A percentile compares a stretch with the other conserved stretches of the same genome.
These are phyloP conservation scores for Leavenworthia alabamica DNA, from an alignment of 345 rosid genomes.

Conservation along the genomic window DNA sequence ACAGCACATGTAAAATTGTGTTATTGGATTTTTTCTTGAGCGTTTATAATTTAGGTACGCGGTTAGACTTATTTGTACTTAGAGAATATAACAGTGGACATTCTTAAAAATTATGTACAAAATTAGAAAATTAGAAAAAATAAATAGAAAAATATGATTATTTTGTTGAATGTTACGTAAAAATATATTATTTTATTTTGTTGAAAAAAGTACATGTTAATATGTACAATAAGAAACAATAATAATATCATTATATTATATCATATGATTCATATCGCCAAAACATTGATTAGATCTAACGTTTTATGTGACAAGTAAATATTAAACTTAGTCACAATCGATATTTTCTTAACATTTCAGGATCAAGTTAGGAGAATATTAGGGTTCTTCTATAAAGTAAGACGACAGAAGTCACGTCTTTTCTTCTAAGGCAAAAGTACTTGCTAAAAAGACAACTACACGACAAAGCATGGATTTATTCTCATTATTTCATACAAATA, in stretches of 20 bases:
- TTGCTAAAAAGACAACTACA: conserved; percentile 34
- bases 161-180: not conserved
- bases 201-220: not conserved
- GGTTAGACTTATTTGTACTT: too few species aligned
- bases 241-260: too few species aligned
- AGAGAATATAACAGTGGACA: too few species aligned
- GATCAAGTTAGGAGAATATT: not conserved
- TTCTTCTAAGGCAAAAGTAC: conserved; percentile 1
- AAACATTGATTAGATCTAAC: not conserved
- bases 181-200: not conserved
- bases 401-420: not conserved
- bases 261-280: not conserved
- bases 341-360: not conserved
- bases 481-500: conserved; percentile 14
- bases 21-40: too few species aligned
- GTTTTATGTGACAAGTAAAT: not conserved
- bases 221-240: too few species aligned
- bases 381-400: not conserved
- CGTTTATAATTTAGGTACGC: too few species aligned
- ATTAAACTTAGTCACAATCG: not conserved
- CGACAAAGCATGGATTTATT: conserved; percentile 36
- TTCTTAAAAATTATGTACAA: not conserved
- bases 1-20: too few species aligned
- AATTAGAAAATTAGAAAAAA: too few species aligned
- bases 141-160: not conserved